phyloP scores from a whole-genome alignment of 139 green algal genomes.

The Marvania coccoides region DNA sequence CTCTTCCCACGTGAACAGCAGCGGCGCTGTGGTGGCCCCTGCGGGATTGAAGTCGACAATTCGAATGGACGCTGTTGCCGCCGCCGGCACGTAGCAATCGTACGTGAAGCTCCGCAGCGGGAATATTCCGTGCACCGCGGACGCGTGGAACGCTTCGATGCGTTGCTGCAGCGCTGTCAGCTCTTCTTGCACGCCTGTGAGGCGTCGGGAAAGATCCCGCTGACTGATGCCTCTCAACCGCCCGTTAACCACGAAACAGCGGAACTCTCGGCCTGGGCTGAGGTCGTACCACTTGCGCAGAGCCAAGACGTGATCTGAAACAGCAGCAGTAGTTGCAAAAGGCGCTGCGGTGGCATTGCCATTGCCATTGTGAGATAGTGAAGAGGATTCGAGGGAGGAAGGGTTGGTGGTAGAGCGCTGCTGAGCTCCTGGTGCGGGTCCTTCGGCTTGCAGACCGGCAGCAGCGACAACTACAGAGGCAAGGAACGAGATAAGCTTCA shows the following conservation, averaged over 20 bases:
- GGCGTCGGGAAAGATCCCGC: constrained; percentile 65
- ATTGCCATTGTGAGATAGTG: no score
- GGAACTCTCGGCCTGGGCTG: constrained; percentile 78
- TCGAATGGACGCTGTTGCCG: constrained; percentile 23
- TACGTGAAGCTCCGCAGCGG: constrained; percentile 32
- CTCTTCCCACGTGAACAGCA: constrained; percentile 84
- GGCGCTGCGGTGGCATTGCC: no score
- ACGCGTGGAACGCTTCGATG: constrained; percentile 37
- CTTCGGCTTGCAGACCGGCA: no score
- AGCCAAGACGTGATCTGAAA: constrained; percentile 42
- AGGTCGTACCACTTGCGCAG: constrained; percentile 74
- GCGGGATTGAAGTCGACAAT: constrained; percentile 90
- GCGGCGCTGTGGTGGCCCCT: constrained; percentile 62
- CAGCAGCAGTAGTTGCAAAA: background rate
- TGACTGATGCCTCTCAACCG: constrained; percentile 59
- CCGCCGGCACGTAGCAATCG: constrained; percentile 78
- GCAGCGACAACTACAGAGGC: no score
- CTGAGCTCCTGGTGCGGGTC: no score
- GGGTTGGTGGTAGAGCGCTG: no score
- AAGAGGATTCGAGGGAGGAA: no score
- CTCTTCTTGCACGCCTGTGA: constrained; percentile 27
- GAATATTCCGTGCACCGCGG: constrained; percentile 34
- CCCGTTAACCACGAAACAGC: constrained; percentile 76
- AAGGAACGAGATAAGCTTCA: no score
- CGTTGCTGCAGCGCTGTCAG: constrained; percentile 15